phyloP scores from a whole-genome alignment of 208 protist species.

The Acanthamoeba castellanii region DNA sequence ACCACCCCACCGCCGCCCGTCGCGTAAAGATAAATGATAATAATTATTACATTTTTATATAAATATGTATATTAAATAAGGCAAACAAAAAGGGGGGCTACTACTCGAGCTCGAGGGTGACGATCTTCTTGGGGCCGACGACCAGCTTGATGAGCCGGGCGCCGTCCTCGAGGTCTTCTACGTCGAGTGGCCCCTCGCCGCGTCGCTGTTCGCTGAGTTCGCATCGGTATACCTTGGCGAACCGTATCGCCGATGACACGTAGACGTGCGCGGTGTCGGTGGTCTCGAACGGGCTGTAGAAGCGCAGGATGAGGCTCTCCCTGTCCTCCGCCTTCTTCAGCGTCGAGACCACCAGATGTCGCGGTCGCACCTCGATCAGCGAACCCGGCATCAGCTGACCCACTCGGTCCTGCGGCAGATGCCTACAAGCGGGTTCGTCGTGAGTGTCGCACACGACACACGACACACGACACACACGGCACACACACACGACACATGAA shows the following conservation, averaged over 20 bases:
- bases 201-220: conserved; percentile 39
- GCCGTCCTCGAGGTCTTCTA: conserved; percentile 23
- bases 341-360: conserved; percentile 35
- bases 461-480: neutral
- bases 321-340: conserved; percentile 68
- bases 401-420: neutral
- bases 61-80: neutral
- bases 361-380: conserved; percentile 54
- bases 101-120: conserved; percentile 51
- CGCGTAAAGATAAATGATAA: no score
- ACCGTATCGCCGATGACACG: neutral
- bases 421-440: neutral
- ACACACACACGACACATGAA: neutral
- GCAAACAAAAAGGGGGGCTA: neutral
- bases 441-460: neutral
- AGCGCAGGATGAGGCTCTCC: conserved; percentile 64
- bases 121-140: conserved; percentile 59
- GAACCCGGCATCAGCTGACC: neutral
- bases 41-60: neutral
- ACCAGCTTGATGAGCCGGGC: conserved; percentile 7
- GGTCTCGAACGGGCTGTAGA: conserved; percentile 69
- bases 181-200: conserved; percentile 5
- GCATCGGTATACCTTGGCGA: neutral
- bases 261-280: conserved; percentile 44
- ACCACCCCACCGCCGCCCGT: no score